phyloP scores from a whole-genome alignment of 768 basidiomycete species.

The Hebeloma cylindrosporum region DNA sequence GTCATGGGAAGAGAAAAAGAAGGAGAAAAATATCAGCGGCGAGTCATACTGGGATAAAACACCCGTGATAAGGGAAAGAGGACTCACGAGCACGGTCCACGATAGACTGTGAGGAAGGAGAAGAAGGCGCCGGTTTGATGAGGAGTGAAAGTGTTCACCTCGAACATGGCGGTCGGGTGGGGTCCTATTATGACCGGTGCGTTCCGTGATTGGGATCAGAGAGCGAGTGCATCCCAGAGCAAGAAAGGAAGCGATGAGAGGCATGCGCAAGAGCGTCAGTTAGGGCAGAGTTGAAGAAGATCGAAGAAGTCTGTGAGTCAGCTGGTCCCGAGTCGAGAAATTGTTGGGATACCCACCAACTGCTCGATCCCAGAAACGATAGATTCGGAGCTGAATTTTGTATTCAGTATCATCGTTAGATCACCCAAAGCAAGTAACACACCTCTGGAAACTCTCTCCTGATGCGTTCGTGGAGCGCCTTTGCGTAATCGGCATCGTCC shows the following conservation, averaged over 20 bases:
- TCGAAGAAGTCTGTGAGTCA: not conserved
- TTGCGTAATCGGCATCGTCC: slow-evolving; percentile 47
- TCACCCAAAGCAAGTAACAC: slow-evolving; percentile 15
- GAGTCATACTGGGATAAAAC: not conserved
- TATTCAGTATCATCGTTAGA: not conserved
- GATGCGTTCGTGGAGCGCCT: slow-evolving; percentile 57
- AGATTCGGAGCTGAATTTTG: slow-evolving; percentile 53
- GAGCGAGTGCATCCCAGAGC: not conserved
- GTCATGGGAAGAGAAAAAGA: not conserved
- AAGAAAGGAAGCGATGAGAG: not conserved
- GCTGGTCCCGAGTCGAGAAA: not conserved
- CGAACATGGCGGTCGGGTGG: slow-evolving; percentile 72
- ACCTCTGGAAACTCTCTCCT: slow-evolving; percentile 71
- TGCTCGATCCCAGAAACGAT: slow-evolving; percentile 60
- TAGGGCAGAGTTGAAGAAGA: not conserved
- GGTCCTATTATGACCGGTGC: too few species aligned
- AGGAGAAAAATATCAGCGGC: not conserved
- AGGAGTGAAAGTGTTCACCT: slow-evolving; percentile 65
- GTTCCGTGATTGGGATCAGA: too few species aligned
- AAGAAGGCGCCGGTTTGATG: slow-evolving; percentile 71
- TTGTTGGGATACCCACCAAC: slow-evolving; percentile 43
- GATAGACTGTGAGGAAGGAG: slow-evolving; percentile 64
- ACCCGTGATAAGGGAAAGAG: not conserved
- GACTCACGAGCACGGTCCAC: slow-evolving; percentile 71
- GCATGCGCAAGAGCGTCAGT: not conserved